A percentile compares a stretch with the other conserved stretches of the same genome.
These are phyloP conservation scores for Penicillium expansum DNA, from an alignment of 2,329 filamentous ascomycete genomes.

Conservation along the genomic window DNA sequence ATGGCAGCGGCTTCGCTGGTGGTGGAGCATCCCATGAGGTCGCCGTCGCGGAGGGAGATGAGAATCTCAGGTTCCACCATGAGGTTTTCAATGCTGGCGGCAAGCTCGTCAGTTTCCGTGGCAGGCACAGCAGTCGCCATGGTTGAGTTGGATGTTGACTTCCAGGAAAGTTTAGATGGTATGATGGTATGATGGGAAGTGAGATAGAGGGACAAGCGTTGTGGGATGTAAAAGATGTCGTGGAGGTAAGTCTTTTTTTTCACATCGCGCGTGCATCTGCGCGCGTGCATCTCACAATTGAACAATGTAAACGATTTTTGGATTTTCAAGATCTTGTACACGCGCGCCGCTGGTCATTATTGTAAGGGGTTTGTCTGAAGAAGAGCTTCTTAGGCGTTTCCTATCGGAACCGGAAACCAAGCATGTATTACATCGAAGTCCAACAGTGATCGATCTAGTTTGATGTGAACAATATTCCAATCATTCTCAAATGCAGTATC, in stretches of 20 bases:
- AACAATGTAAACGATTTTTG: too few relatives aligned
- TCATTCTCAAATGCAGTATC: background rate
- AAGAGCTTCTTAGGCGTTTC: background rate
- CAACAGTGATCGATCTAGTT: background rate
- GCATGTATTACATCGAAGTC: background rate
- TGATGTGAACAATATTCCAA: background rate
- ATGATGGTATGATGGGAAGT: background rate
- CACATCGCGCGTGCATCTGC: too few relatives aligned
- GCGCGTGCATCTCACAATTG: too few relatives aligned
- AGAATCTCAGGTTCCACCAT: background rate
- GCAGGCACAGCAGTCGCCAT: background rate
- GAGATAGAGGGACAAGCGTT: background rate
- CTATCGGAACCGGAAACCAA: too few relatives aligned
- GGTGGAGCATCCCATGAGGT: background rate
- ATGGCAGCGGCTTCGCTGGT: background rate
- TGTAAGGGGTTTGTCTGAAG: too few relatives aligned
- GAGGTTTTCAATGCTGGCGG: background rate
- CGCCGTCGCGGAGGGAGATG: background rate
- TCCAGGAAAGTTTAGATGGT: background rate
- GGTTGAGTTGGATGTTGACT: background rate
- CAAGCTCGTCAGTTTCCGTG: background rate
- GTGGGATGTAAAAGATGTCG: too few relatives aligned
- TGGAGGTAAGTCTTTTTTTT: too few relatives aligned
- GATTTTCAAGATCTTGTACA: too few relatives aligned
- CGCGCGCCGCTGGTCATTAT: too few relatives aligned